Evolutionary conservation across 1,284 basidiomycete species (phyloP), one percentile per base, ranked within the genome.

Genomic region (Coniferiporia weirii): DNA sequence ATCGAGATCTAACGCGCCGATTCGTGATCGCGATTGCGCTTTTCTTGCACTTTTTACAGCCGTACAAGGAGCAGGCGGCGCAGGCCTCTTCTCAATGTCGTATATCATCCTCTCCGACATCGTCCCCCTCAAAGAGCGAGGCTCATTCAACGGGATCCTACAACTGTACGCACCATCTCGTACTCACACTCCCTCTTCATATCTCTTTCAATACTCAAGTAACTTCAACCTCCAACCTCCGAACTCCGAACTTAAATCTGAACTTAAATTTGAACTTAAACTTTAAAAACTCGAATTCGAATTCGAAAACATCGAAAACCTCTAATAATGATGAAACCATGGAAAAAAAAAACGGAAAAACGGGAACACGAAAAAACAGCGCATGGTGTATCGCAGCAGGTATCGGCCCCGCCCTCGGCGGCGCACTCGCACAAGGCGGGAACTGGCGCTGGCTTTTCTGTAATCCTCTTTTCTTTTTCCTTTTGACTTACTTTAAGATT

Each of bases 121-220:
- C 34, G 75, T 77, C 1, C 68, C 77, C 0, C 69, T 79, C 1
- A 50, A 66, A 3, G 76, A 78, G 58, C 70, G 76, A 8, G 76
- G 76, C 10, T 32, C 69, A 6, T 76, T 71, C 49, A 65, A 72
- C n/a, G 75, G 74, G 36, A 59, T 74, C 0, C n/a, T 71, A 19
- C 12, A 17, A 8, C 13, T 20, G 43, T 20, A 36, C 22, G 22
- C 3, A n/a, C n/a, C n/a, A 36, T 7, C 1, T 57, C 19, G 15
- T 40, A 19, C 19, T n/a, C 27, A 27, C 5, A 27, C 27, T 27
- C 27, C 27, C 27, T 5, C n/a, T n/a, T n/a, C n/a, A 3, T 5
- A 27, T 27, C 27, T 27, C 27, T 27, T 27, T 27, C 27, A 27
- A 27, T 27, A 27, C 27, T 27, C 27, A 27, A 5, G 5, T 5